A percentile compares a stretch with the other conserved stretches of the same genome.
Conservation (phyloP, 208 protist species). For the Trypanosomatidae sp. region DNA sequence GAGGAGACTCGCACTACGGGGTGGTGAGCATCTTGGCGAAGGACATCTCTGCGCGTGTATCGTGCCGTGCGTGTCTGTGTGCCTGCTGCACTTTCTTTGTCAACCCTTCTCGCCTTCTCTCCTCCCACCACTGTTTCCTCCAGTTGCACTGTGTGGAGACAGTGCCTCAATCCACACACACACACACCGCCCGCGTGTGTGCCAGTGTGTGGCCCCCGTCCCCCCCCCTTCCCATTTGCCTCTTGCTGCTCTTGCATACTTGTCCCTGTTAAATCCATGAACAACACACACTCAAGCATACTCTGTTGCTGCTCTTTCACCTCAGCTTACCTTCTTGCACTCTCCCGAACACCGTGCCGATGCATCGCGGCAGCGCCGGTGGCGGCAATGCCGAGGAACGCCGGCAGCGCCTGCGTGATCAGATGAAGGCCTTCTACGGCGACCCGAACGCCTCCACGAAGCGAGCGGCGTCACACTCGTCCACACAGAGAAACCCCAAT, state of each 20-base stretch:
- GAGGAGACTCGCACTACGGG: not conserved
- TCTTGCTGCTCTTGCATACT: not conserved
- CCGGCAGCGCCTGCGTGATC: slow-evolving; percentile 62
- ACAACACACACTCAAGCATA: not conserved
- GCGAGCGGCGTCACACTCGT: slow-evolving; percentile 8
- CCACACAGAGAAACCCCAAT: slow-evolving; percentile 17
- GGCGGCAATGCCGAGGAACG: slow-evolving; percentile 35
- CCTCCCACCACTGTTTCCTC: not conserved
- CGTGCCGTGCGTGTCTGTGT: not conserved
- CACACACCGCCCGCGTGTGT: not conserved
- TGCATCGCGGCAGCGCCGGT: slow-evolving; percentile 6
- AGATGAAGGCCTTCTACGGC: slow-evolving; percentile 86
- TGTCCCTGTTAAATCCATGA: not conserved
- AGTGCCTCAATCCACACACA: not conserved
- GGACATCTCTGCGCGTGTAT: not conserved
- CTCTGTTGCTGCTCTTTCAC: not conserved
- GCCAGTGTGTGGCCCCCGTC: not conserved
- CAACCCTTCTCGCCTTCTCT: not conserved
- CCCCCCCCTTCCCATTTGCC: not conserved
- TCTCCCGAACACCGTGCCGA: slow-evolving; percentile 4
- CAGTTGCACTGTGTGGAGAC: not conserved
- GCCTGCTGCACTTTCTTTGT: not conserved
- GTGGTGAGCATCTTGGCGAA: not conserved
- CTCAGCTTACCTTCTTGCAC: not conserved
- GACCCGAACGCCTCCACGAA: slow-evolving; percentile 35